Evolutionary conservation across 208 protist species (phyloP).

Genomic region (Phytomonas sp.): DNA sequence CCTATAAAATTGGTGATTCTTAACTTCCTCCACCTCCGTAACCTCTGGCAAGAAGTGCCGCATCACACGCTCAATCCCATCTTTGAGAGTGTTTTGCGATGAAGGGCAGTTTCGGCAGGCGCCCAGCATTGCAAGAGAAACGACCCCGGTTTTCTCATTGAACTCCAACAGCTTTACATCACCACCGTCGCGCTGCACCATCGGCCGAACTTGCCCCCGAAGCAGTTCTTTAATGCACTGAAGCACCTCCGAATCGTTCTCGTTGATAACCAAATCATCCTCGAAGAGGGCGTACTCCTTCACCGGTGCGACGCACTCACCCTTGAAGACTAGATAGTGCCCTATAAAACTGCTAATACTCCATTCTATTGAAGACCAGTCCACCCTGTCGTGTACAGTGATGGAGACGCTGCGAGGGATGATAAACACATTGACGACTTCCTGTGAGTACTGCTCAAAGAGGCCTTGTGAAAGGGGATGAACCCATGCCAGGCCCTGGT

Average conservation of each 20-base stretch:
- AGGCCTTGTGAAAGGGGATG: constrained; percentile 77
- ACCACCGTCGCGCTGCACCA: constrained; percentile 90
- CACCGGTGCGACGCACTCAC: constrained; percentile 53
- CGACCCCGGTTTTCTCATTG: constrained; percentile 79
- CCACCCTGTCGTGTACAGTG: constrained; percentile 59
- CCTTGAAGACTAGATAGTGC: constrained; percentile 77
- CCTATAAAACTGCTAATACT: constrained; percentile 84
- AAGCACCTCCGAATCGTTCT: constrained; percentile 79
- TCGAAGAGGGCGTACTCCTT: constrained; percentile 75
- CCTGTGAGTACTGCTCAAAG: constrained; percentile 84
- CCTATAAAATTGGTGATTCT: constrained; percentile 70
- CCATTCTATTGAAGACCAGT: constrained; percentile 71
- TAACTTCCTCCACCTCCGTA: constrained; percentile 46
- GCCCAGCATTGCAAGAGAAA: constrained; percentile 86
- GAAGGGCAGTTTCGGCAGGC: constrained; percentile 87
- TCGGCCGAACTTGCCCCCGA: constrained; percentile 82
- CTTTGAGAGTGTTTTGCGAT: constrained; percentile 83
- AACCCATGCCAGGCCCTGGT: constrained; percentile 76
- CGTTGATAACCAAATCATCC: constrained; percentile 62
- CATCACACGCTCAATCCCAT: constrained; percentile 88
- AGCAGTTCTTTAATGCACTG: constrained; percentile 93
- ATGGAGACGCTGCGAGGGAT: constrained; percentile 69
- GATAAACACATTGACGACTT: constrained; percentile 79
- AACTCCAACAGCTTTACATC: constrained; percentile 87
- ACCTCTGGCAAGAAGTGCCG: constrained; percentile 91